These are phyloP conservation scores for Ceratocystis colombiana DNA, from an alignment of 2,329 filamentous ascomycete species.

Conservation along the genomic window DNA sequence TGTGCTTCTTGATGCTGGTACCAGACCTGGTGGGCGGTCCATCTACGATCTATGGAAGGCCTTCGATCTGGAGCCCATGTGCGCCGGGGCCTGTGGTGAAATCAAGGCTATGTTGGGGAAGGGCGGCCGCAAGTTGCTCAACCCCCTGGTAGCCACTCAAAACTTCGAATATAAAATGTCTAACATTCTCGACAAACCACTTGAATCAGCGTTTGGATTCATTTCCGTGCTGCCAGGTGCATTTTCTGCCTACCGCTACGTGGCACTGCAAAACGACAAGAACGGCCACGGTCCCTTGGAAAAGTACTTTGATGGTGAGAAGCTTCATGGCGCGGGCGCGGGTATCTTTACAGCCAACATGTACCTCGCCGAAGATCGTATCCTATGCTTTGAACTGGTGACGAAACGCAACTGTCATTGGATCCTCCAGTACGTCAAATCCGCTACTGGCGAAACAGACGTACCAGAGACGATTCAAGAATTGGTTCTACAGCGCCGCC, in stretches of 20 bases:
- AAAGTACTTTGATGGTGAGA: constrained; percentile 95
- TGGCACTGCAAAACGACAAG: constrained; percentile 94
- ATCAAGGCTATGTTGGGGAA: constrained; percentile 95
- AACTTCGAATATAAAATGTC: constrained; percentile 99
- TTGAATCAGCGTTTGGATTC: constrained; percentile 96
- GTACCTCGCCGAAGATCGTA: constrained; percentile 98
- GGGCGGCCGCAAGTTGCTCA: constrained; percentile 76
- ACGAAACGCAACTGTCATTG: constrained; percentile 95
- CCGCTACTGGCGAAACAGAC: constrained; percentile 90
- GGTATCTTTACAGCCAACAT: constrained; percentile 98
- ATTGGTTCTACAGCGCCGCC: constrained; percentile 85
- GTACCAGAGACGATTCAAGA: constrained; percentile 91
- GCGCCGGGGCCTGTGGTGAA: constrained; percentile 91
- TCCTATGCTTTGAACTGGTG: constrained; percentile 95
- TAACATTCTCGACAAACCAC: constrained; percentile 94
- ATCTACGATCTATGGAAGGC: constrained; percentile 99
- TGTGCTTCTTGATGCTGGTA: constrained; percentile 90
- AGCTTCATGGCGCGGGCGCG: constrained; percentile 81
- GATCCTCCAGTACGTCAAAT: constrained; percentile 98
- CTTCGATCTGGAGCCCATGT: constrained; percentile 95
- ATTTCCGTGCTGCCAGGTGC: constrained; percentile 94
- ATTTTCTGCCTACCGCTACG: constrained; percentile 94
- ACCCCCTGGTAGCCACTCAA: constrained; percentile 88
- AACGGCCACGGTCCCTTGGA: constrained; percentile 84
- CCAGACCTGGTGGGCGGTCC: constrained; percentile 82